A percentile compares a stretch with the other conserved stretches of the same genome.
Evolutionary conservation across 805 yeast species (phyloP).

Genomic region (Vanderwaltozyma tropicalis): DNA sequence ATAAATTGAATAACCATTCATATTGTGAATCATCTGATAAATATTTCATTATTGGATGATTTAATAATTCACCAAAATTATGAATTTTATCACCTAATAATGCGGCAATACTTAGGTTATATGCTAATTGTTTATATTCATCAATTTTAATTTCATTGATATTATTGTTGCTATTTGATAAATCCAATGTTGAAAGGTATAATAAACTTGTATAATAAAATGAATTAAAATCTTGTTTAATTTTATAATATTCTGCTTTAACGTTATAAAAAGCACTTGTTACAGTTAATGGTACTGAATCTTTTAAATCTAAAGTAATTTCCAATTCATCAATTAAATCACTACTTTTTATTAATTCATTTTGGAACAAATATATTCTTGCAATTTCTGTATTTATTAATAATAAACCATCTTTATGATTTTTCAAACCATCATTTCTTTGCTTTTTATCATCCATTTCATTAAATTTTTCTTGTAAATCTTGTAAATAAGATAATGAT

Average conservation of each 20-base stretch:
- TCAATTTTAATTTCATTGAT: background rate
- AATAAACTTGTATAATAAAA: conserved; percentile 75
- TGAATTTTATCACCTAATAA: conserved; percentile 83
- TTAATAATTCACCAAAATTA: conserved; percentile 89
- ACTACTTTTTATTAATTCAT: conserved; percentile 49
- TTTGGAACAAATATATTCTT: conserved; percentile 49
- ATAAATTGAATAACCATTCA: conserved; percentile 62
- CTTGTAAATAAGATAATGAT: conserved; percentile 39
- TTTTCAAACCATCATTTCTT: conserved; percentile 29
- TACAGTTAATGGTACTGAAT: conserved; percentile 50
- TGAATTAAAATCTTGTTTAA: conserved; percentile 65
- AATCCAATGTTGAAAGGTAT: conserved; percentile 54
- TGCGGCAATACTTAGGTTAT: conserved; percentile 77
- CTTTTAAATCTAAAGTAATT: conserved; percentile 45
- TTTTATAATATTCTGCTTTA: conserved; percentile 63
- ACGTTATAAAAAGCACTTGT: conserved; percentile 78
- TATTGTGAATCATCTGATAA: conserved; percentile 39
- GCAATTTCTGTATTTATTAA: conserved; percentile 66
- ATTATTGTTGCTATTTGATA: conserved; percentile 1
- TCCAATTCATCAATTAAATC: conserved; percentile 55
- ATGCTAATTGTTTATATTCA: conserved; percentile 44
- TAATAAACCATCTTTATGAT: conserved; percentile 44
- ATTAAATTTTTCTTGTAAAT: conserved; percentile 37
- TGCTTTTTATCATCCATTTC: conserved; percentile 26
- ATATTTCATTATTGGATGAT: conserved; percentile 68